Conservation (phyloP, 257 asterid species). For the Solanum acaule region DNA sequence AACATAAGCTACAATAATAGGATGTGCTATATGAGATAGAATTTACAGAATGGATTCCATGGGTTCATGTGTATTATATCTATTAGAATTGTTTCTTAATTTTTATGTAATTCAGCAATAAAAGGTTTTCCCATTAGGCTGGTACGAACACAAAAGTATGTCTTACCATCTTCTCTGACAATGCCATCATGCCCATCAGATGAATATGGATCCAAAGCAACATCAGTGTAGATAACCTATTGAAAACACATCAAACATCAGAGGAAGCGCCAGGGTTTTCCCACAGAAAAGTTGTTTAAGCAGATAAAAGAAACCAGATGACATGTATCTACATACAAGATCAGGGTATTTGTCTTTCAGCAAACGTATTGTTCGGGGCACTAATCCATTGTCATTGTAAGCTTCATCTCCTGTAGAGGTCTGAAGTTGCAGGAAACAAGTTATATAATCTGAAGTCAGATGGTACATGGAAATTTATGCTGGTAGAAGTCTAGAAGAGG, state of each 20-base stretch:
- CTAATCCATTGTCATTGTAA: constrained; percentile 80
- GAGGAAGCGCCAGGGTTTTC: neutral
- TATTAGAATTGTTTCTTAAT: neutral
- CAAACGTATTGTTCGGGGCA: constrained; percentile 81
- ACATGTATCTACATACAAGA: constrained; percentile 49
- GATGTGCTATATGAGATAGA: neutral
- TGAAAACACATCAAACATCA: neutral
- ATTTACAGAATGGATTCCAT: neutral
- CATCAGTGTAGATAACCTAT: constrained; percentile 88
- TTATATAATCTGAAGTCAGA: neutral
- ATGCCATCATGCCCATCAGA: constrained; percentile 99
- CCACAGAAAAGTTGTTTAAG: neutral
- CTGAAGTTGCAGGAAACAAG: constrained; percentile 21
- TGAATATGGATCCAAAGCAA: constrained; percentile 94
- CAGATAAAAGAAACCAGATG: neutral
- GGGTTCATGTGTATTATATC: neutral
- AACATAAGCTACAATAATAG: neutral
- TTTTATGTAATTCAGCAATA: neutral
- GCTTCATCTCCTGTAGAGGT: constrained; percentile 89
- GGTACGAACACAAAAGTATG: neutral
- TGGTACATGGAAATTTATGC: neutral
- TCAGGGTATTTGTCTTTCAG: constrained; percentile 92
- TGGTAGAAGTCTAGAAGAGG: neutral
- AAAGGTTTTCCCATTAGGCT: neutral
- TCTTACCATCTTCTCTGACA: constrained; percentile 93